phyloP scores from a whole-genome alignment of 1,284 basidiomycete genomes.

The Ceratobasidium sp. region DNA sequence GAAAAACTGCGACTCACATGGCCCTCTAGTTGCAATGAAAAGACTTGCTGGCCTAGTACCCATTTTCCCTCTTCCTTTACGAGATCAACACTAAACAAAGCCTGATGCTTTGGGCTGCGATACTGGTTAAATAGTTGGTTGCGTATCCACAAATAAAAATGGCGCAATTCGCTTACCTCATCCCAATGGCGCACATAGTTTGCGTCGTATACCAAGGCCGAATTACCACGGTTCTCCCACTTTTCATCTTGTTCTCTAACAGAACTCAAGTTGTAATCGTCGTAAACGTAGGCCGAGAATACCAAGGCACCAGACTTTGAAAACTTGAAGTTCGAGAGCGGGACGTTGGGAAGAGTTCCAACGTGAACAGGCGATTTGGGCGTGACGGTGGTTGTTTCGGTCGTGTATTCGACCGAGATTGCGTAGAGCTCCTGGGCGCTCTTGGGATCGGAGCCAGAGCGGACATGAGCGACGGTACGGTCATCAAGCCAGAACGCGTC shows the following conservation, averaged over 20 bases:
- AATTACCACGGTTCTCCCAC: constrained; percentile 79
- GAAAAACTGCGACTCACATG: constrained; percentile 67
- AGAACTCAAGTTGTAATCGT: constrained; percentile 76
- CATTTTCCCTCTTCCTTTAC: constrained; percentile 66
- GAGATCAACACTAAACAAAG: constrained; percentile 77
- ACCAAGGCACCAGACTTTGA: constrained; percentile 65
- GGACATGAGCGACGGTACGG: constrained; percentile 76
- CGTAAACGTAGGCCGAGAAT: constrained; percentile 84
- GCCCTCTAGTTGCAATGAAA: constrained; percentile 74
- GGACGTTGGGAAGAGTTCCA: constrained; percentile 72
- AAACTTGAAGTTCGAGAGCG: constrained; percentile 79
- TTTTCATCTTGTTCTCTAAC: constrained; percentile 76
- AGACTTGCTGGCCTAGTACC: constrained; percentile 67
- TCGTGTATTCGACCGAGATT: constrained; percentile 60
- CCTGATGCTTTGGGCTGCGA: constrained; percentile 70
- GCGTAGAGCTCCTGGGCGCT: constrained; percentile 70
- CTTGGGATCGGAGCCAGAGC: constrained; percentile 66
- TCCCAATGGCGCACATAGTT: constrained; percentile 91
- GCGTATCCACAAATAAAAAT: not conserved
- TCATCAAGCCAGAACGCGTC: constrained; percentile 82
- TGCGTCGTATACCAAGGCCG: constrained; percentile 83
- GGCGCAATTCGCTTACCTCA: constrained; percentile 73
- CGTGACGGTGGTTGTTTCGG: constrained; percentile 40
- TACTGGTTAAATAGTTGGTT: constrained; percentile 37
- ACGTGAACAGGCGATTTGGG: constrained; percentile 63